A percentile compares a stretch with the other conserved stretches of the same genome.
Evolutionary conservation across 2,329 filamentous ascomycete species (phyloP).

Genomic region (Xylariaceae sp.): DNA sequence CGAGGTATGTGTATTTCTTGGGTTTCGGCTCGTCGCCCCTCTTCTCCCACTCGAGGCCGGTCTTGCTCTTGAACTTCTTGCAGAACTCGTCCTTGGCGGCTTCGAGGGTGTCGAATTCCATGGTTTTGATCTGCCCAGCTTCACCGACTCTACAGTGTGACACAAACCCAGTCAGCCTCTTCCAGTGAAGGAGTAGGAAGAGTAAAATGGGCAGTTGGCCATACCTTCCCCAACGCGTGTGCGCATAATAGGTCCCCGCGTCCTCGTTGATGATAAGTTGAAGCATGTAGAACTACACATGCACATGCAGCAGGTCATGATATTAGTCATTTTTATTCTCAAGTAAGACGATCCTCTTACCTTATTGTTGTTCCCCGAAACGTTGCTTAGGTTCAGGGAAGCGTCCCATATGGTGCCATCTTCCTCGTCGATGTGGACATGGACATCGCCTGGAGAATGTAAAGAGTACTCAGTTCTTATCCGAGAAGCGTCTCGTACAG

Average conservation of each 20-base stretch:
- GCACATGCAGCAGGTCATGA: background rate
- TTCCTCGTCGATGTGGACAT: slow-evolving; percentile 15
- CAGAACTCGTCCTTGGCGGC: slow-evolving; percentile 12
- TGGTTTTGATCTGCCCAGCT: slow-evolving; percentile 17
- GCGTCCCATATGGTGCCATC: slow-evolving; percentile 16
- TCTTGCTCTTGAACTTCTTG: slow-evolving; percentile 20
- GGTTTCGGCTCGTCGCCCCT: slow-evolving; percentile 13
- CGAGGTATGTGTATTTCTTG: slow-evolving; percentile 19
- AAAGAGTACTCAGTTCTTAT: background rate
- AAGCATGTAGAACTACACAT: slow-evolving; percentile 15
- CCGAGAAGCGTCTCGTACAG: background rate
- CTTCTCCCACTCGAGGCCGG: slow-evolving; percentile 16
- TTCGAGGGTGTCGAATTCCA: slow-evolving; percentile 13
- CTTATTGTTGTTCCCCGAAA: slow-evolving; percentile 19
- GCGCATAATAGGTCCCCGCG: slow-evolving; percentile 9
- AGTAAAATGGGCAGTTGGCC: background rate
- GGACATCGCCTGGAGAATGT: slow-evolving; percentile 9
- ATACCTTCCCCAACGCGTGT: slow-evolving; percentile 18
- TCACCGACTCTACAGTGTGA: too few relatives aligned
- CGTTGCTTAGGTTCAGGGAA: slow-evolving; percentile 17
- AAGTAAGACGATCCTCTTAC: background rate
- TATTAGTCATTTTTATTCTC: too few relatives aligned
- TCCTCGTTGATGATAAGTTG: slow-evolving; percentile 16
- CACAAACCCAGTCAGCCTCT: too few relatives aligned
- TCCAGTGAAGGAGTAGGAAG: background rate